These are phyloP conservation scores for Phlegmacium glaucopus DNA, from an alignment of 768 basidiomycete species.

Conservation along the genomic window DNA sequence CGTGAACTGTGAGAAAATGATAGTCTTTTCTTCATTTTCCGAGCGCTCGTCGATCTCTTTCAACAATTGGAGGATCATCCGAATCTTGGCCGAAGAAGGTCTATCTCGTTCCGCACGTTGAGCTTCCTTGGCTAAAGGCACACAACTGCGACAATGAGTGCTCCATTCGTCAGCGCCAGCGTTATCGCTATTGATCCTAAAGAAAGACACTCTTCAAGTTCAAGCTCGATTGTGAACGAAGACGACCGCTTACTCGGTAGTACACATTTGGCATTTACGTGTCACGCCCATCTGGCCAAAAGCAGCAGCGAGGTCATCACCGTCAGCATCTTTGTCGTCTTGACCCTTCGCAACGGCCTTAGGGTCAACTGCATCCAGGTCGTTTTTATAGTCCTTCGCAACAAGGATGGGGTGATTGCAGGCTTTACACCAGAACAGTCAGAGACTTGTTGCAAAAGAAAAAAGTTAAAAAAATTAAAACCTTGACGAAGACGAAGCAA, in stretches of 20 bases:
- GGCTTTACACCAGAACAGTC: constrained; percentile 40
- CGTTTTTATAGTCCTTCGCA: constrained; percentile 68
- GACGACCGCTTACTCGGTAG: constrained; percentile 47
- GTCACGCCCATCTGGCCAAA: constrained; percentile 69
- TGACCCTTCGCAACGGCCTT: constrained; percentile 46
- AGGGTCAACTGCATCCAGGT: constrained; percentile 75
- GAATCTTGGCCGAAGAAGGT: constrained; percentile 82
- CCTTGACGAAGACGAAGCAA: constrained; percentile 89
- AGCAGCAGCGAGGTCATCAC: constrained; percentile 73
- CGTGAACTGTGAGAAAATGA: constrained; percentile 95
- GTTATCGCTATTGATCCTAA: constrained; percentile 37
- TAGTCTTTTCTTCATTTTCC: constrained; percentile 78
- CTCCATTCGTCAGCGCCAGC: constrained; percentile 35
- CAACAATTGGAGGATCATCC: constrained; percentile 76
- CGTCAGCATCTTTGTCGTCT: constrained; percentile 52
- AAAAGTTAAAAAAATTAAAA: constrained; percentile 28
- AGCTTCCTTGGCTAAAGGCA: constrained; percentile 46
- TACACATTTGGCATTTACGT: constrained; percentile 80
- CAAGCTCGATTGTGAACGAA: background rate
- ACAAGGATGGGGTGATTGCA: constrained; percentile 89
- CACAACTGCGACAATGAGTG: constrained; percentile 60
- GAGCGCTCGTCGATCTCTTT: constrained; percentile 56
- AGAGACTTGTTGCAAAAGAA: background rate
- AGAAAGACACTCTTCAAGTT: constrained; percentile 2
- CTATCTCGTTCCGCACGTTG: constrained; percentile 48